Percentiles rank a stretch among this genome's conserved stretches.
Evolutionary conservation across 2,329 filamentous ascomycete species (phyloP).

Genomic region (Diaporthe capsici): DNA sequence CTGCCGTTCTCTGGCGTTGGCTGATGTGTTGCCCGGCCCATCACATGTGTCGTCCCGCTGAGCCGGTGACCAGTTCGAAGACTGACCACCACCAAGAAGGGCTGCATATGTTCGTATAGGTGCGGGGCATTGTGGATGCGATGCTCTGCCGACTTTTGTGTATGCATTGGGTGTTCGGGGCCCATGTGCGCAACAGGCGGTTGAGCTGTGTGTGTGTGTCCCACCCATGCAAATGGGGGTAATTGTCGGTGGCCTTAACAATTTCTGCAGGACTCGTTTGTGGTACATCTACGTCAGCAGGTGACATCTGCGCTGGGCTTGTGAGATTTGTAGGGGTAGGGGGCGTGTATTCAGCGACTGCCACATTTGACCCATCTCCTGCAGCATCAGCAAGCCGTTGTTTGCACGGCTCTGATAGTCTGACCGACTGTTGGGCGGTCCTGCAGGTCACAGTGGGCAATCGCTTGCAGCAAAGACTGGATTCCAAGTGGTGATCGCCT

Average conservation of each 20-base stretch:
- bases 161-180: constrained; percentile 2
- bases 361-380: constrained; percentile 24
- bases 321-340: constrained; percentile 8
- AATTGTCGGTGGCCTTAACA: constrained; percentile 39
- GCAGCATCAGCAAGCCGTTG: constrained; percentile 15
- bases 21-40: background rate
- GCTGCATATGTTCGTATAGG: constrained; percentile 27
- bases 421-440: constrained; percentile 30
- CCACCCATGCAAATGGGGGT: constrained; percentile 21
- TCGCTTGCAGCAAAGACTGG: constrained; percentile 11
- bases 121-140: background rate
- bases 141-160: constrained; percentile 18
- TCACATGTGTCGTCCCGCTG: constrained; percentile 8
- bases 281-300: constrained; percentile 30
- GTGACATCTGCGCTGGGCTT: constrained; percentile 19
- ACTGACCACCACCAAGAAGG: background rate
- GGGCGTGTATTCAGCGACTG: constrained; percentile 21
- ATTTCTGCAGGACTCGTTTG: constrained; percentile 12
- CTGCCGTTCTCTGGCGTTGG: constrained; percentile 4
- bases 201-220: background rate
- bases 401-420: constrained; percentile 25
- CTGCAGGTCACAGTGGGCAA: background rate
- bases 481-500: constrained; percentile 2
- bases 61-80: constrained; percentile 2
- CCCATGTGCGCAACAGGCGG: constrained; percentile 10